These are phyloP conservation scores for Cyclocybe cylindracea DNA, from an alignment of 768 basidiomycete genomes.

Conservation along the genomic window DNA sequence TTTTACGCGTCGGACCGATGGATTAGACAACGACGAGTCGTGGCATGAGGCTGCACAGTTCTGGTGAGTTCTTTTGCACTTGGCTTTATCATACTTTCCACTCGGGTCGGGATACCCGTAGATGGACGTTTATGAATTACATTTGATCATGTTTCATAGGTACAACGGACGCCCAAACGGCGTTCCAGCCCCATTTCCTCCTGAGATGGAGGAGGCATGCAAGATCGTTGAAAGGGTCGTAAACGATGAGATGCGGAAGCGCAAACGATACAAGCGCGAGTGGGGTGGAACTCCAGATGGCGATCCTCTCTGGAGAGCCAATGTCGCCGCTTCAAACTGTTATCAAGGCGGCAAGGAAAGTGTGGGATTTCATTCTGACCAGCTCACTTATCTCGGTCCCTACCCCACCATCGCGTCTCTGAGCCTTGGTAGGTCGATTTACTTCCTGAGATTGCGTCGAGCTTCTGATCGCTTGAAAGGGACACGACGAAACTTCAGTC, in stretches of 20 bases:
- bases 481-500: constrained; percentile 67
- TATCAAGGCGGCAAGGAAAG: constrained; percentile 82
- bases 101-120: neutral
- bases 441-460: neutral
- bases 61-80: constrained; percentile 47
- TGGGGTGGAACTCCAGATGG: constrained; percentile 44
- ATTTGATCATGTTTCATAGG: constrained; percentile 39
- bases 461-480: constrained; percentile 37
- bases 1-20: constrained; percentile 57
- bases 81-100: neutral
- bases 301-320: constrained; percentile 63
- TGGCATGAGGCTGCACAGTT: constrained; percentile 77
- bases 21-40: constrained; percentile 41
- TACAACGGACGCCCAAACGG: constrained; percentile 75
- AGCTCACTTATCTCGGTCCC: constrained; percentile 78
- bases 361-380: constrained; percentile 83
- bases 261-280: constrained; percentile 64
- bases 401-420: constrained; percentile 85
- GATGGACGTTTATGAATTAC: neutral
- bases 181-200: constrained; percentile 57
- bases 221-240: constrained; percentile 67
- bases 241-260: constrained; percentile 65
- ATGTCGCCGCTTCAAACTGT: constrained; percentile 85
- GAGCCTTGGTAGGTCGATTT: constrained; percentile 59
- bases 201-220: constrained; percentile 81